Base-by-base conservation (phyloP, 345 rosid species). In the Gynandropsis gynandra region DNA sequence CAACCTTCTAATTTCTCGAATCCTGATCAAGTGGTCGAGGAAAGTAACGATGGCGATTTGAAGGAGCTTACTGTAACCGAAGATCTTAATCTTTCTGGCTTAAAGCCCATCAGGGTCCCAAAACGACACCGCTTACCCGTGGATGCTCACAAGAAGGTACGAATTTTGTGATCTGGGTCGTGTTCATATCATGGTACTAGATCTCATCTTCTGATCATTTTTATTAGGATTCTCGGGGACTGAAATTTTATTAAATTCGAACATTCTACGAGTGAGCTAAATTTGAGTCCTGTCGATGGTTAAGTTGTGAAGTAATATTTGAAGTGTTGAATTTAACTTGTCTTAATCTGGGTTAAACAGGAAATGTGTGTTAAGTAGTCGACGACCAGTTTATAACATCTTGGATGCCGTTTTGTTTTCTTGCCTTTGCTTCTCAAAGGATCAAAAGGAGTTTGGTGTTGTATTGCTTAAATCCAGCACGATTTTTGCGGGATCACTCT, bases 141-240 rank as follows among this genome's bases (percentile, higher is more conserved):
- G 96, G 84, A 82, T 75, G 52, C 76, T 64, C 88, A 70, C 39
- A 84, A 74, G 68, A 87, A 90, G 96, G 98, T 84, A 39, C 32
- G 13, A 11, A 15, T 59, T 39, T 72, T 52, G 58, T 36, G 35
- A 12, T 33, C 11, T 49, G 0, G 31, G 20, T 44, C 9, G 10
- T 37, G 41, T 37, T 37, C 0, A 35, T 51, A 34, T 56, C 8
- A 18, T 41, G 35, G 50, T 33, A 20, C 6, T 27, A 15, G 16
- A 9, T 45, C 15, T 32, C 14, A 4, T 31, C 16, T 39, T 49
- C 24, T 43, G 11, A 9, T 3, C 17, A 37, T 56, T 27, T 35
- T 42, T 0, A 16, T 31, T 20, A 19, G 32, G 58, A 13, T 50
- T 42, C 11, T 18, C 34, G 34, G 29, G 13, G 4, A 17, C 8